phyloP scores from a whole-genome alignment of 192 early-diverging fungal genomes.

The Coemansia biformis region DNA sequence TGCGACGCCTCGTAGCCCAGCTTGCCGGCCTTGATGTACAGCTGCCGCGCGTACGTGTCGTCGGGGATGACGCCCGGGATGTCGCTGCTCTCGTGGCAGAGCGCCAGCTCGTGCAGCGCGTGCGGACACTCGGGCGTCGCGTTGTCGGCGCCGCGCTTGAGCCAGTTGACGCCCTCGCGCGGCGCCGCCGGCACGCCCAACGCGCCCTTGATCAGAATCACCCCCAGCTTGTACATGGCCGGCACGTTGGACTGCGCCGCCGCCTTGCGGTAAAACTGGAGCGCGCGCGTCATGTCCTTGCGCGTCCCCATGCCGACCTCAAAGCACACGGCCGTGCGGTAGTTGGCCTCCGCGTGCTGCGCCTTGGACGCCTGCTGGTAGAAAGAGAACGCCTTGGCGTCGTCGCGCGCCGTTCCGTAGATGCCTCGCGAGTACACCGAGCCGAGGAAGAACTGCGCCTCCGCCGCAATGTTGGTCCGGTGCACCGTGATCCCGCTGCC shows the following conservation, averaged over 20 bases:
- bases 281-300: slow-evolving; percentile 68
- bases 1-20: slow-evolving; percentile 91
- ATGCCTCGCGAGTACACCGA: slow-evolving; percentile 83
- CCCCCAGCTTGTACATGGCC: slow-evolving; percentile 96
- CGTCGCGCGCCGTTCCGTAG: slow-evolving; percentile 70
- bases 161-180: slow-evolving; percentile 88
- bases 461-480: slow-evolving; percentile 70
- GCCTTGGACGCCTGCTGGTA: slow-evolving; percentile 93
- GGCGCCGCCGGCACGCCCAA: slow-evolving; percentile 72
- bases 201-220: slow-evolving; percentile 83
- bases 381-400: slow-evolving; percentile 82
- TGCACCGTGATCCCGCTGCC: slow-evolving; percentile 57
- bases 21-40: slow-evolving; percentile 88
- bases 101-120: slow-evolving; percentile 86
- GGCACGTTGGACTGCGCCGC: slow-evolving; percentile 85
- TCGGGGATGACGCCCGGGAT: slow-evolving; percentile 72
- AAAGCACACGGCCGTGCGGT: slow-evolving; percentile 93
- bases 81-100: slow-evolving; percentile 73
- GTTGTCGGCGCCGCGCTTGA: slow-evolving; percentile 85
- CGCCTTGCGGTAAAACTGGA: slow-evolving; percentile 91
- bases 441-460: slow-evolving; percentile 90
- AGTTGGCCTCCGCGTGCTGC: slow-evolving; percentile 85
- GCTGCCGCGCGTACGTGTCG: slow-evolving; percentile 80
- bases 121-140: slow-evolving; percentile 90
- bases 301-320: slow-evolving; percentile 93